phyloP scores from a whole-genome alignment of 352 stramenopile genomes.

The Globisporangium camurandrum region DNA sequence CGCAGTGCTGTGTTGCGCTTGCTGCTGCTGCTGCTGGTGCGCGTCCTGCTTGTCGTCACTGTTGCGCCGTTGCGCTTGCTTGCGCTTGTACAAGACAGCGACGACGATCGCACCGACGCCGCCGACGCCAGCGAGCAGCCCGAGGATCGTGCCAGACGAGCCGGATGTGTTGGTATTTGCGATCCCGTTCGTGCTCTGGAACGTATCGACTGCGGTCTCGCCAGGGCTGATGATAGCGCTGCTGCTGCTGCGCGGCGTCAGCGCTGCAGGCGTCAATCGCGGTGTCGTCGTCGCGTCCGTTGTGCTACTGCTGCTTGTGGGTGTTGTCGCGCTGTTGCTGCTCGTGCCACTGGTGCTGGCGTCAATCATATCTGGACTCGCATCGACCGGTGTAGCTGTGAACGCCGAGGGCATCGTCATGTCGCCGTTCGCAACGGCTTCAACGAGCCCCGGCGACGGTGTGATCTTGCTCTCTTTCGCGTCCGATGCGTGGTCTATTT shows the following conservation, averaged over 20 bases:
- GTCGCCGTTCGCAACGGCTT: conserved; percentile 10
- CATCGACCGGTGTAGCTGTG: conserved; percentile 9
- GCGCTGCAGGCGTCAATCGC: background rate
- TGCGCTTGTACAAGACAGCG: conserved; percentile 10
- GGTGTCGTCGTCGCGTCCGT: background rate
- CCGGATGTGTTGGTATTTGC: background rate
- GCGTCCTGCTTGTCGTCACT: conserved; percentile 3
- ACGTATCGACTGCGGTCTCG: conserved; percentile 13
- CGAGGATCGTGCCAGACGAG: conserved; percentile 2
- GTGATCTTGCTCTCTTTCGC: conserved; percentile 10
- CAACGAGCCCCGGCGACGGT: conserved; percentile 5
- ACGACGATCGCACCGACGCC: conserved; percentile 4
- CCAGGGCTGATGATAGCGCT: too few species aligned
- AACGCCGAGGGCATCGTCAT: conserved; percentile 1
- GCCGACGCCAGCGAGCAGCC: background rate
- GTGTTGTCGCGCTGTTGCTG: background rate
- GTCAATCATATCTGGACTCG: background rate
- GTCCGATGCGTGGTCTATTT: background rate
- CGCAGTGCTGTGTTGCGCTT: conserved; percentile 4
- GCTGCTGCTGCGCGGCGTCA: background rate
- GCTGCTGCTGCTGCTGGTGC: conserved; percentile 1
- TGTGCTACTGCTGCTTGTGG: background rate
- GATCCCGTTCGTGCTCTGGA: conserved; percentile 5
- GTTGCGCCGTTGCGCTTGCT: background rate
- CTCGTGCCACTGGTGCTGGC: background rate